These are phyloP conservation scores for Mycosphaerella arachidis DNA, from an alignment of 2,329 filamentous ascomycete species.

Conservation along the genomic window DNA sequence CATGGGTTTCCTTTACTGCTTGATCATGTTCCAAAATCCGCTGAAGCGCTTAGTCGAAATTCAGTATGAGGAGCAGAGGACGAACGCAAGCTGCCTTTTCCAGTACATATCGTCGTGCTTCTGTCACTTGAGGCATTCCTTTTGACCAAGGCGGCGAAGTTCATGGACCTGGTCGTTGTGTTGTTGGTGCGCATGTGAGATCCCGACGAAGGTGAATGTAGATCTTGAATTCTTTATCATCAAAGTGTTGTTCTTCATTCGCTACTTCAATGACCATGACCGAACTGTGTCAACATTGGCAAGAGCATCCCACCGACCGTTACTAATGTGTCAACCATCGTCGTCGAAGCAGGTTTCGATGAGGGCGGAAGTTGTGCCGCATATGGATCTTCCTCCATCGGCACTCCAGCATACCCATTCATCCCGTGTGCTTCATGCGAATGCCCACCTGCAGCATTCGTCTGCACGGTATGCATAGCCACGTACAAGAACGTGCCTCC, in stretches of 20 bases:
- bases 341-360: conserved; percentile 6
- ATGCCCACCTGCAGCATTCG: conserved; percentile 52
- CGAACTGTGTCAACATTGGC: conserved; percentile 71
- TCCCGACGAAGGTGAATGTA: too few relatives aligned
- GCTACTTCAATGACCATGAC: conserved; percentile 58
- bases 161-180: too few relatives aligned
- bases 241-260: neutral
- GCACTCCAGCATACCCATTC: conserved; percentile 25
- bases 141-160: too few relatives aligned
- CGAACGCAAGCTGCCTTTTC: too few relatives aligned
- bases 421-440: conserved; percentile 37
- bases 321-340: conserved; percentile 54
- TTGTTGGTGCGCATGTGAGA: too few relatives aligned
- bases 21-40: too few relatives aligned
- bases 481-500: conserved; percentile 97
- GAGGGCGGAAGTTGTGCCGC: conserved; percentile 6
- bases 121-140: too few relatives aligned
- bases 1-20: too few relatives aligned
- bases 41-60: too few relatives aligned
- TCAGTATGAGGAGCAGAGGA: too few relatives aligned
- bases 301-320: conserved; percentile 73
- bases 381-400: conserved; percentile 23
- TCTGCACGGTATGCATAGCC: conserved; percentile 97
- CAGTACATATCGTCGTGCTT: too few relatives aligned
- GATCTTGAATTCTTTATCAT: too few relatives aligned